phyloP scores from a whole-genome alignment of 179 eudicot species.

The Patellifolia procumbens region DNA sequence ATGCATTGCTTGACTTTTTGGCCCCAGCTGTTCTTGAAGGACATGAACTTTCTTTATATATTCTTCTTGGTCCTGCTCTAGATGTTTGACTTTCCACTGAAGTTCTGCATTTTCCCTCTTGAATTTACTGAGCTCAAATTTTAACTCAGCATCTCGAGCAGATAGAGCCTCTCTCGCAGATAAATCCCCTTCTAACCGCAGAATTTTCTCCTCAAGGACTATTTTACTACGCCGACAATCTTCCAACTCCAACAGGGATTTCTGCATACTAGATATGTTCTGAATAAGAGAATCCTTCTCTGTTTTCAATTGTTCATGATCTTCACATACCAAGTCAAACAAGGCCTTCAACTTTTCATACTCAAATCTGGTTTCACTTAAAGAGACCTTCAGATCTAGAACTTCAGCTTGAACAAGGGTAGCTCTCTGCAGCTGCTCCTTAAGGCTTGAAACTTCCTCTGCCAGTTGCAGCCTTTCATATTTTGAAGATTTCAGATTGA shows the following conservation, averaged over 20 bases:
- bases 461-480: conserved; percentile 60
- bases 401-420: conserved; percentile 60
- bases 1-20: conserved; percentile 17
- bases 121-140: conserved; percentile 53
- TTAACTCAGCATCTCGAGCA: conserved; percentile 59
- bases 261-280: conserved; percentile 51
- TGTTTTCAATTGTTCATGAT: conserved; percentile 54
- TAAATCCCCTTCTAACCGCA: conserved; percentile 59
- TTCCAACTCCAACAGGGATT: conserved; percentile 56
- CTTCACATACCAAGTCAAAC: conserved; percentile 40
- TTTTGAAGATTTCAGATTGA: conserved; percentile 61
- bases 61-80: conserved; percentile 65
- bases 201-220: conserved; percentile 63
- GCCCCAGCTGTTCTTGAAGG: conserved; percentile 47
- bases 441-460: conserved; percentile 62
- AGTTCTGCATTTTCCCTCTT: conserved; percentile 58
- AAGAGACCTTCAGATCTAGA: conserved; percentile 43
- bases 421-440: conserved; percentile 58
- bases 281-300: conserved; percentile 50
- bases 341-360: conserved; percentile 56
- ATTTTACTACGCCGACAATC: conserved; percentile 50
- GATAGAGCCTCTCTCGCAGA: conserved; percentile 49
- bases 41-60: conserved; percentile 42
- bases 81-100: conserved; percentile 52
- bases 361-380: conserved; percentile 49